Evolutionary conservation across 2,329 filamentous ascomycete genomes (phyloP).

Genomic region (Periconia sp.): DNA sequence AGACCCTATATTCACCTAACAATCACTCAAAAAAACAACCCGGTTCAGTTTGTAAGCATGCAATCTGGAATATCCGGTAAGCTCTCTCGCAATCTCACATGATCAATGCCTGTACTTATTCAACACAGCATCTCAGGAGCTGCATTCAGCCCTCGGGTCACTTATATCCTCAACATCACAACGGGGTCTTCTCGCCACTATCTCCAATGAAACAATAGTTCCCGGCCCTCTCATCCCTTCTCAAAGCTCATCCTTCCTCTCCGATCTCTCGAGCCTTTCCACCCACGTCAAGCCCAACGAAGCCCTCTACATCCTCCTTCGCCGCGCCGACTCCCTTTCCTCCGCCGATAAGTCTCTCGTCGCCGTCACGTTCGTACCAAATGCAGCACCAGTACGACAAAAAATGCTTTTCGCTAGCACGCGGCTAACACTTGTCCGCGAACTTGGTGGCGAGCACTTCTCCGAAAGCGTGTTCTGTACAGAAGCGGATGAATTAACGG

Average conservation of each 20-base stretch:
- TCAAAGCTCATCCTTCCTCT: slow-evolving; percentile 58
- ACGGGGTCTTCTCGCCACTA: slow-evolving; percentile 72
- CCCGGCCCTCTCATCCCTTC: slow-evolving; percentile 60
- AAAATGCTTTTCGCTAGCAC: slow-evolving; percentile 87
- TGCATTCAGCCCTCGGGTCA: slow-evolving; percentile 70
- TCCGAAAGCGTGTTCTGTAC: slow-evolving; percentile 75
- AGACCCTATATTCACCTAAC: not conserved
- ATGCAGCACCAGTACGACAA: slow-evolving; percentile 75
- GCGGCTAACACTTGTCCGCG: slow-evolving; percentile 71
- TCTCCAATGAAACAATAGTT: slow-evolving; percentile 66
- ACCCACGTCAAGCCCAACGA: slow-evolving; percentile 66
- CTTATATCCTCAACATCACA: slow-evolving; percentile 64
- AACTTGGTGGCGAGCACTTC: slow-evolving; percentile 78
- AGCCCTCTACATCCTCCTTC: slow-evolving; percentile 75
- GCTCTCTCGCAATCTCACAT: slow-evolving; percentile 2
- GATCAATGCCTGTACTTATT: slow-evolving; percentile 13
- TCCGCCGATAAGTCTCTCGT: slow-evolving; percentile 53
- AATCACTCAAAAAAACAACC: not conserved
- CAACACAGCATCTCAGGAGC: slow-evolving; percentile 68
- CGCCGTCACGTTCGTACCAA: slow-evolving; percentile 77
- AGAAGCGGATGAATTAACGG: slow-evolving; percentile 67
- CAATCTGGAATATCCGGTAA: slow-evolving; percentile 78
- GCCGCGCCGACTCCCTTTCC: slow-evolving; percentile 58
- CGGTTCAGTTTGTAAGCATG: slow-evolving; percentile 55
- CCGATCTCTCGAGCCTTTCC: slow-evolving; percentile 65